A percentile compares a stretch with the other conserved stretches of the same genome.
These are phyloP conservation scores for Pseudopyrenochaeta lycopersici DNA, from an alignment of 2,329 filamentous ascomycete species.

Conservation along the genomic window DNA sequence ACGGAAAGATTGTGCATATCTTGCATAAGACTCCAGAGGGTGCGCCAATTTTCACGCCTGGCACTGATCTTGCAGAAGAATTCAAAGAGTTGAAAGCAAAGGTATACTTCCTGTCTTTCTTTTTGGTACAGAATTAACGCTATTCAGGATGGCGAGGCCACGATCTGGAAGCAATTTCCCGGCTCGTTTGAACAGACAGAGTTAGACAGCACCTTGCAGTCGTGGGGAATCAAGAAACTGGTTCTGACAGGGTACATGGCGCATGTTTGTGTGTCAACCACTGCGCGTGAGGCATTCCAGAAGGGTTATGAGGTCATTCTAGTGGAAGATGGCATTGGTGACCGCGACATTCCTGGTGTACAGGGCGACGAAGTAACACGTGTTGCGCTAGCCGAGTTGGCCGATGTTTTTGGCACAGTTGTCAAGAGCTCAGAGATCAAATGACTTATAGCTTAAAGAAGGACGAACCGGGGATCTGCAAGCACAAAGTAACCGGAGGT, in stretches of 20 bases:
- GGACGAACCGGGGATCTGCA: background rate
- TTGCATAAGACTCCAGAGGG: conserved; percentile 67
- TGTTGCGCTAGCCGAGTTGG: conserved; percentile 64
- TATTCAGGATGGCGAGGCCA: conserved; percentile 60
- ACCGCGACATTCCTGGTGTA: conserved; percentile 71
- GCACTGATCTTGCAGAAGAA: conserved; percentile 66
- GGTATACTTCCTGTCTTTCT: conserved; percentile 8
- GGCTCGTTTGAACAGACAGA: conserved; percentile 69
- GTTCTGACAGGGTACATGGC: conserved; percentile 72
- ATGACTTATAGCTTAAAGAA: conserved; percentile 6
- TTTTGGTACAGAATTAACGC: background rate
- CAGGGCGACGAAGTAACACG: conserved; percentile 63
- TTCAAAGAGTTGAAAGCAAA: conserved; percentile 67
- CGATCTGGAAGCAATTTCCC: conserved; percentile 65
- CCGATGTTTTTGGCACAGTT: conserved; percentile 70
- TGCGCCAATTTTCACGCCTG: conserved; percentile 72
- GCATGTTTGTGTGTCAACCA: conserved; percentile 71
- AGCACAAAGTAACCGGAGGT: too few relatives aligned
- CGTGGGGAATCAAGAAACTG: conserved; percentile 64
- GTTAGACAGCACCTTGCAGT: conserved; percentile 64
- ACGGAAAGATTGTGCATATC: conserved; percentile 68
- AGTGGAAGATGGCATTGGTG: conserved; percentile 69
- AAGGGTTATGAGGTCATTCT: conserved; percentile 71
- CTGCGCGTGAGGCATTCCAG: conserved; percentile 68
- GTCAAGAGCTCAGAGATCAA: conserved; percentile 61